A percentile compares a stretch with the other conserved stretches of the same genome.
These are phyloP conservation scores for Verticillium zaregamsianum DNA, from an alignment of 2,329 filamentous ascomycete species.

Conservation along the genomic window DNA sequence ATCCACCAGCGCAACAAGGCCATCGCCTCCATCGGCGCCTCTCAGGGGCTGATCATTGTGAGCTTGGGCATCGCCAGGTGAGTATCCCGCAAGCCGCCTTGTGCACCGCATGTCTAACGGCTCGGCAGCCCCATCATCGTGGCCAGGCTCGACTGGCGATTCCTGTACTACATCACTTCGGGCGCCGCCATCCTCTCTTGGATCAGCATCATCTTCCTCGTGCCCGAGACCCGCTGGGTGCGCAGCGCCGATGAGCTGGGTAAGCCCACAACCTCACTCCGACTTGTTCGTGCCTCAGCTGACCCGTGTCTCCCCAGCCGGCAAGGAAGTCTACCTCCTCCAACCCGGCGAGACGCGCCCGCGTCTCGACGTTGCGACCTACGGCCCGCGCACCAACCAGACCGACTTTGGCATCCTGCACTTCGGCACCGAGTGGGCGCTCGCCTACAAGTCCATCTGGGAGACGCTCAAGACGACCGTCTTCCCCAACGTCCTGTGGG, in stretches of 20 bases:
- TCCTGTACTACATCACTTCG: constrained; percentile 29
- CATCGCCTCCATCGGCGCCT: constrained; percentile 24
- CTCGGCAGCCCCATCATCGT: constrained; percentile 21
- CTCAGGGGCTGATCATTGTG: constrained; percentile 24
- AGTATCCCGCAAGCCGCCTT: background rate
- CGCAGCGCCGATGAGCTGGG: constrained; percentile 25
- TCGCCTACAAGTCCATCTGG: constrained; percentile 16
- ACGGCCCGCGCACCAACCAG: constrained; percentile 20
- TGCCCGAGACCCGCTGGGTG: constrained; percentile 31
- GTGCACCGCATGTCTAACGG: background rate
- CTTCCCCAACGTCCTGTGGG: constrained; percentile 30
- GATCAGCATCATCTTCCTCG: constrained; percentile 25
- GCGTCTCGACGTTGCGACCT: constrained; percentile 9
- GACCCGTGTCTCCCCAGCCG: constrained; percentile 1
- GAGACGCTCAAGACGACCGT: constrained; percentile 26
- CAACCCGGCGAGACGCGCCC: constrained; percentile 13
- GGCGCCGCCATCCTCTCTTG: constrained; percentile 25
- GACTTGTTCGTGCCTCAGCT: background rate
- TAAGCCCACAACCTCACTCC: background rate
- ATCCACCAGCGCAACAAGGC: constrained; percentile 31
- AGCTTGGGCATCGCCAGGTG: constrained; percentile 20
- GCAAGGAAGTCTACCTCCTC: constrained; percentile 13
- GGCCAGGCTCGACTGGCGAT: constrained; percentile 26
- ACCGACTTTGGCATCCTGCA: constrained; percentile 28
- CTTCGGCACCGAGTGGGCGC: constrained; percentile 22